Evolutionary conservation across 2,329 filamentous ascomycete species (phyloP).

Genomic region (Talaromyces piceae): DNA sequence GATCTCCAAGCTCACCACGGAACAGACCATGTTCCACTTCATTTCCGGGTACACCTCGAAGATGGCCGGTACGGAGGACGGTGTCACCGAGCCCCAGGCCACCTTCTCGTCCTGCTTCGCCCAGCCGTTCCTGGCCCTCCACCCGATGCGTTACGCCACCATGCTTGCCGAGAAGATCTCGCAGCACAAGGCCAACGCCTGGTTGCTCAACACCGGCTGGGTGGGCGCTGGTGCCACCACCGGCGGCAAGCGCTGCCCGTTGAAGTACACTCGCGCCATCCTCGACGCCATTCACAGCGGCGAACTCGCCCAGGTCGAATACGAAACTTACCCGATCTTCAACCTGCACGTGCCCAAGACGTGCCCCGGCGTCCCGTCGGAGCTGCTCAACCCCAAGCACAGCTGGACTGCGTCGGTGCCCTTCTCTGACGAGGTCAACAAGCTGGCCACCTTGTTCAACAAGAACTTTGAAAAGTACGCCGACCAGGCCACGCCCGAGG

Average conservation of each 20-base stretch:
- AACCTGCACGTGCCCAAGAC: conserved; percentile 92
- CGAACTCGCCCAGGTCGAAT: conserved; percentile 86
- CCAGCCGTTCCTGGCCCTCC: conserved; percentile 95
- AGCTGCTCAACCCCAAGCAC: conserved; percentile 90
- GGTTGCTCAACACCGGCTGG: conserved; percentile 98
- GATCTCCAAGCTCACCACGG: conserved; percentile 89
- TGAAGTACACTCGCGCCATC: conserved; percentile 98
- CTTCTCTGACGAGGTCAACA: conserved; percentile 82
- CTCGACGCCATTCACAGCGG: conserved; percentile 97
- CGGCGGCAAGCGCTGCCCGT: conserved; percentile 91
- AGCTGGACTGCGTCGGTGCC: conserved; percentile 79
- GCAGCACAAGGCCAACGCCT: conserved; percentile 88
- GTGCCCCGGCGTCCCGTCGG: conserved; percentile 79
- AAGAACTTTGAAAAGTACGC: conserved; percentile 98
- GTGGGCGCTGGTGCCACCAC: conserved; percentile 85
- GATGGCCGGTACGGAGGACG: conserved; percentile 98
- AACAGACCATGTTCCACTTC: conserved; percentile 99
- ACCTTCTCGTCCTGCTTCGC: conserved; percentile 99
- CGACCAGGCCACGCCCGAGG: conserved; percentile 71
- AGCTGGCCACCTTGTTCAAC: conserved; percentile 81
- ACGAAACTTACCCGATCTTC: conserved; percentile 93
- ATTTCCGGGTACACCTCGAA: conserved; percentile 99
- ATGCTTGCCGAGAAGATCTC: conserved; percentile 99
- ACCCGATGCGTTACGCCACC: conserved; percentile 97
- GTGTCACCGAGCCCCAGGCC: conserved; percentile 91